Conservation (phyloP, 75 land plant genomes). For the Pinus taeda region DNA sequence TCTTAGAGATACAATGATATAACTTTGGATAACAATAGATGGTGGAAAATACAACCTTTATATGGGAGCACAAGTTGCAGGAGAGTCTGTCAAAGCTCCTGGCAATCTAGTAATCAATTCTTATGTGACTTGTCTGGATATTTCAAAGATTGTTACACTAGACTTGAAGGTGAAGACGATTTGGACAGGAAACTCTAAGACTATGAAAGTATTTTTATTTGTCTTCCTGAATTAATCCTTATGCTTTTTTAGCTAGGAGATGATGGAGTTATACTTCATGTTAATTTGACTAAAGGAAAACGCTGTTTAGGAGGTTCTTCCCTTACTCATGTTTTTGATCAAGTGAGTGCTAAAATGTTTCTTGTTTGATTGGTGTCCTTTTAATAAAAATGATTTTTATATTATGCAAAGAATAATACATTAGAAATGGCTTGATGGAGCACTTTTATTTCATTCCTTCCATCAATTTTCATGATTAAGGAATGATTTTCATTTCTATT, state of each 20-base stretch:
- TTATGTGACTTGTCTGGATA: slow-evolving; percentile 96
- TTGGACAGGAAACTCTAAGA: neutral
- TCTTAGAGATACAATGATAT: slow-evolving; percentile 84
- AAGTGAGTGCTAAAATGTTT: slow-evolving; percentile 16
- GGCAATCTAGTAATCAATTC: slow-evolving; percentile 89
- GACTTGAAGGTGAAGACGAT: slow-evolving; percentile 61
- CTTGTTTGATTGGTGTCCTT: too few species aligned
- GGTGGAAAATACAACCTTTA: slow-evolving; percentile 98
- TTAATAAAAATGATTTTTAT: too few species aligned
- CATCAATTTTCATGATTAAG: neutral
- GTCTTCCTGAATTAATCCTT: neutral
- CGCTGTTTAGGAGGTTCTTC: slow-evolving; percentile 91
- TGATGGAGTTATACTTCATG: slow-evolving; percentile 82
- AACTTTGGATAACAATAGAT: slow-evolving; percentile 92
- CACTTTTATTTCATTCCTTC: neutral
- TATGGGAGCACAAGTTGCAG: slow-evolving; percentile 89
- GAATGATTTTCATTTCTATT: neutral
- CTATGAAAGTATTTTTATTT: neutral
- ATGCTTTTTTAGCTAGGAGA: slow-evolving; percentile 50
- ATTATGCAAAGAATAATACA: too few species aligned
- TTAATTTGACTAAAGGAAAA: slow-evolving; percentile 82
- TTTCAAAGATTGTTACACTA: slow-evolving; percentile 89
- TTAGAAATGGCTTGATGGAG: too few species aligned
- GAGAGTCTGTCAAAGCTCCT: slow-evolving; percentile 95
- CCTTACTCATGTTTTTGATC: slow-evolving; percentile 83